A percentile compares a stretch with the other conserved stretches of the same genome.
phyloP scores from a whole-genome alignment of 306 rosid species.

The Quercus wislizeni region DNA sequence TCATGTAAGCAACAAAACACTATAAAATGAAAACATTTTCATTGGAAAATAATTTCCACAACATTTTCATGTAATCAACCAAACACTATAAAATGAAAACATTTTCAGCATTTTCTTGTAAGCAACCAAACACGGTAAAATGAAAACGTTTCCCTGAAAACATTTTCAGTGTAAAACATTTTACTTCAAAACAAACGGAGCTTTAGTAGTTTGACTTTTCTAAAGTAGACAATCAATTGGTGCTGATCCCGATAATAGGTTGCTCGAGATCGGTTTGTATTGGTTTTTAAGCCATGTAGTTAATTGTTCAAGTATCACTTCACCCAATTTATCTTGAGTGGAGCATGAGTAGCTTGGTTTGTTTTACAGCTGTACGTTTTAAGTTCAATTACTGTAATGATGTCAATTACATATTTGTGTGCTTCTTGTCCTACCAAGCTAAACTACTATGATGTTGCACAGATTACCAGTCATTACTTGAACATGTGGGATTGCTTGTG shows the following conservation, averaged over 20 bases:
- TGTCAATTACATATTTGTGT: not conserved
- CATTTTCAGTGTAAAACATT: no score
- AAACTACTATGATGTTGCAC: slow-evolving; percentile 29
- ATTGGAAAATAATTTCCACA: no score
- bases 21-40: no score
- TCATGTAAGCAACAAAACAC: no score
- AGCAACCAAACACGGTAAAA: no score
- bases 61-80: no score
- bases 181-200: not conserved
- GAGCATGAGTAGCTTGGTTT: not conserved
- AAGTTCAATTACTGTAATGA: not conserved
- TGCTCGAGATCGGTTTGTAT: slow-evolving; percentile 1
- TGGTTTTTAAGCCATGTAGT: not conserved
- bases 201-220: not conserved
- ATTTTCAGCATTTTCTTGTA: no score
- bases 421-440: slow-evolving; percentile 12
- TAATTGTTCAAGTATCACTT: not conserved
- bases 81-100: no score
- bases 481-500: slow-evolving; percentile 46
- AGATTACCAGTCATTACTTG: slow-evolving; percentile 66
- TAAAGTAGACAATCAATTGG: not conserved
- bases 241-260: slow-evolving; percentile 1
- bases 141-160: no score
- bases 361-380: not conserved
- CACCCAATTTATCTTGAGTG: not conserved